A percentile compares a stretch with the other conserved stretches of the same genome.
These are phyloP conservation scores for Pulveroboletus sp. DNA, from an alignment of 768 basidiomycete species.

Conservation along the genomic window DNA sequence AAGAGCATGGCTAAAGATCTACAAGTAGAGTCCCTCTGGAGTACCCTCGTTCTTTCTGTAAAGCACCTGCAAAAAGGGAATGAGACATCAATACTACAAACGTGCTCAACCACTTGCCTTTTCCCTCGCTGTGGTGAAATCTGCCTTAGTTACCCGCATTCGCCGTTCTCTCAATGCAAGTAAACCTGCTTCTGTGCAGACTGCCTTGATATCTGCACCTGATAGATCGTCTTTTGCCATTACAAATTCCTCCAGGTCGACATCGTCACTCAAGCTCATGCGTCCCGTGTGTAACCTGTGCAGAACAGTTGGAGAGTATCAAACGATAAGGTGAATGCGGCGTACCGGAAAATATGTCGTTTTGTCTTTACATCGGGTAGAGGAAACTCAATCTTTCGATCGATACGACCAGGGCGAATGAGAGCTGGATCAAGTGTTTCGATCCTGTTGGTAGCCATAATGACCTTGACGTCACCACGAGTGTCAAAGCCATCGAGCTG, in stretches of 20 bases:
- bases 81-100: constrained; percentile 10
- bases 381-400: constrained; percentile 98
- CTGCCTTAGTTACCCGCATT: constrained; percentile 90
- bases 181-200: constrained; percentile 98
- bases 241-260: constrained; percentile 94
- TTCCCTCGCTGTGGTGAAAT: constrained; percentile 89
- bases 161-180: constrained; percentile 91
- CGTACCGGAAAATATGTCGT: constrained; percentile 93
- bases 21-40: constrained; percentile 85
- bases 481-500: constrained; percentile 99
- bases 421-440: constrained; percentile 97
- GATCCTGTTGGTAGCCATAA: constrained; percentile 99
- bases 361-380: constrained; percentile 98
- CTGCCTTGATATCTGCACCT: constrained; percentile 98
- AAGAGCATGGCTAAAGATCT: constrained; percentile 21
- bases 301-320: constrained; percentile 5
- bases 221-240: constrained; percentile 94
- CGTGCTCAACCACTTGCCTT: constrained; percentile 54
- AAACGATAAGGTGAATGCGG: background rate
- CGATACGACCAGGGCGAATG: constrained; percentile 97
- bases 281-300: constrained; percentile 85
- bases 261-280: constrained; percentile 86
- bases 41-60: constrained; percentile 98
- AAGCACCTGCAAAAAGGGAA: constrained; percentile 52
- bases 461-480: constrained; percentile 98